Conservation (phyloP, 352 stramenopile genomes). For the Lagenidium sp. region DNA sequence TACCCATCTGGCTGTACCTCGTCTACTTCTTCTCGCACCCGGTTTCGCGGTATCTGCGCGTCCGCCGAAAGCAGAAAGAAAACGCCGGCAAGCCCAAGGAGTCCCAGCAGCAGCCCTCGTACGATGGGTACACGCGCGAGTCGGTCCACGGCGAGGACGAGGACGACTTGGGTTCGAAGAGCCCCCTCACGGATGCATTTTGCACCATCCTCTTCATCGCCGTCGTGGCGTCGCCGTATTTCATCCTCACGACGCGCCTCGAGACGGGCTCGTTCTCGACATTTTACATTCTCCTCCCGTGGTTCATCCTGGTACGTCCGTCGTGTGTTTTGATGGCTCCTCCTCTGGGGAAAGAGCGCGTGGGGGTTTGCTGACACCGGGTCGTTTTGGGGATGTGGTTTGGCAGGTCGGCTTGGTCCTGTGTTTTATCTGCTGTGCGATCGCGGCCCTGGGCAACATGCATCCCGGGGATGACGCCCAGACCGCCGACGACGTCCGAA, state of each 20-base stretch:
- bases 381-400: slow-evolving; percentile 1
- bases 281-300: slow-evolving; percentile 75
- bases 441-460: slow-evolving; percentile 55
- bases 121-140: slow-evolving; percentile 72
- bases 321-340: not conserved
- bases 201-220: slow-evolving; percentile 30
- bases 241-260: slow-evolving; percentile 71
- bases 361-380: not conserved
- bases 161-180: slow-evolving; percentile 53
- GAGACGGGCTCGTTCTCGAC: slow-evolving; percentile 60
- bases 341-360: not conserved
- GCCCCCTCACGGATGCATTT: slow-evolving; percentile 38
- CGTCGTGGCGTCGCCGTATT: slow-evolving; percentile 61
- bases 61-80: slow-evolving; percentile 30
- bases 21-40: slow-evolving; percentile 46
- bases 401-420: slow-evolving; percentile 54
- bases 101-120: slow-evolving; percentile 25
- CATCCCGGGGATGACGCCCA: slow-evolving; percentile 27
- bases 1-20: slow-evolving; percentile 72
- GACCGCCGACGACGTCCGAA: slow-evolving; percentile 25
- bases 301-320: slow-evolving; percentile 68
- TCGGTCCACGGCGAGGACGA: slow-evolving; percentile 53
- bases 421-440: slow-evolving; percentile 73
- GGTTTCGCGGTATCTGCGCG: slow-evolving; percentile 39
- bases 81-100: slow-evolving; percentile 18